Evolutionary conservation across 345 rosid species (phyloP), one percentile per base, ranked within the genome.

Genomic region (Murraya koenigii): DNA sequence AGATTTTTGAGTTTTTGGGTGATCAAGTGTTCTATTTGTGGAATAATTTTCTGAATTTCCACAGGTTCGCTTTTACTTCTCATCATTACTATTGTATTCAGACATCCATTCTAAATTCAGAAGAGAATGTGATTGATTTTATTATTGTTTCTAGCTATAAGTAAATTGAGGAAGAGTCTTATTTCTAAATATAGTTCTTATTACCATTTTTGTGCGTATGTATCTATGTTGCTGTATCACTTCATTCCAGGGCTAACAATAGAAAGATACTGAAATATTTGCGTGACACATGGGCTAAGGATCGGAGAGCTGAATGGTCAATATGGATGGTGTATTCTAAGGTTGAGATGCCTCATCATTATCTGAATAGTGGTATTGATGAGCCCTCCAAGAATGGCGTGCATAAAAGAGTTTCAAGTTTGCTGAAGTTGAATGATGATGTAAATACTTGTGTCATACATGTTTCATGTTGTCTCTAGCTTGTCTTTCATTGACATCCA

Each of bases 241-340:
- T 82, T 79, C 17, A 32, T 84, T 81, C 56, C 82, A 94, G 99
- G 92, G 90, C 85, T 80, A 89, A 90, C 80, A 86, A 82, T 80
- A 83, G 69, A 75, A 86, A 82, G 80, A 84, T 95, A 83, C 71
- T 96, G 52, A 91, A 91, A 66, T 86, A 81, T 85, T 87, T 96
- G 71, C 86, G 82, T 61, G 92, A 91, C 77, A 74, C 78, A 69
- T 96, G 99, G 99, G 84, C 92, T 47, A 86, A 79, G 80, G 97
- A 94, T 75, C 91, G 97, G 54, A 92, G 88, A 84, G 93, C 94
- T 71, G 99, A 93, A 86, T 95, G 99, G 99, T 95, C 99, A 8
- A 93, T 92, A 82, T 93, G 99, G 99, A 93, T 92, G 97, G 94
- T 92, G 67, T 92, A 95, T 83, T 88, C 98, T 19, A 94, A 91